phyloP scores from a whole-genome alignment of 129 eudicot genomes.

The Centaurea solstitialis region DNA sequence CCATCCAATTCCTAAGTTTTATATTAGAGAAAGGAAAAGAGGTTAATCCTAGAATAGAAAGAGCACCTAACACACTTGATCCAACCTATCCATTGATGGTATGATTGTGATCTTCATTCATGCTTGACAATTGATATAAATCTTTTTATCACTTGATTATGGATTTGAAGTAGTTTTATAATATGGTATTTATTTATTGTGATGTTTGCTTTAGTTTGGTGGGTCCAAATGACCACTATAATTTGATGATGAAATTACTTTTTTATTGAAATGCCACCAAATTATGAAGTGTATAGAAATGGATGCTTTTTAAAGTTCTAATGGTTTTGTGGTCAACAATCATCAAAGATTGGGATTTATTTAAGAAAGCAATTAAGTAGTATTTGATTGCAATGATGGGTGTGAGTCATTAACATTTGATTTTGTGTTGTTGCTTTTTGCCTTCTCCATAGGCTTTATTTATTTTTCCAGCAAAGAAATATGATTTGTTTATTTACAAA shows the following conservation, averaged over 20 bases:
- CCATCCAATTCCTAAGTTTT: constrained; percentile 6
- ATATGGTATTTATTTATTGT: constrained; percentile 1
- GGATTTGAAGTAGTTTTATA: constrained; percentile 11
- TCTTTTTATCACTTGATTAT: constrained; percentile 19
- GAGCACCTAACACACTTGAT: constrained; percentile 25
- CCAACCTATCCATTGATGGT: neutral
- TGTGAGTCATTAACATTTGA: constrained; percentile 26
- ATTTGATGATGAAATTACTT: constrained; percentile 33
- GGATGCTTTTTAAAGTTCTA: constrained; percentile 29
- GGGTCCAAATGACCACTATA: constrained; percentile 38
- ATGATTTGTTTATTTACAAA: constrained; percentile 17
- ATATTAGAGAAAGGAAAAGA: constrained; percentile 15
- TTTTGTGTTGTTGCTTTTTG: neutral
- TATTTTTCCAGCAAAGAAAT: constrained; percentile 10
- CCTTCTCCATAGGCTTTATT: neutral
- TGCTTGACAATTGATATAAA: neutral
- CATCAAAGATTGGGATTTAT: constrained; percentile 32
- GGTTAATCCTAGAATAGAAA: constrained; percentile 19
- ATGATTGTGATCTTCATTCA: neutral
- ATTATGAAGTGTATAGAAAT: constrained; percentile 31
- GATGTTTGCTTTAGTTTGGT: constrained; percentile 24
- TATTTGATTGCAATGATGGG: constrained; percentile 42
- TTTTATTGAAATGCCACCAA: constrained; percentile 39
- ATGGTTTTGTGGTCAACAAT: constrained; percentile 43
- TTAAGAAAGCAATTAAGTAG: constrained; percentile 40